A percentile compares a stretch with the other conserved stretches of the same genome.
Evolutionary conservation across 495 filamentous ascomycete species (phyloP).

Genomic region (Pseudomonodictys pantanalensis): DNA sequence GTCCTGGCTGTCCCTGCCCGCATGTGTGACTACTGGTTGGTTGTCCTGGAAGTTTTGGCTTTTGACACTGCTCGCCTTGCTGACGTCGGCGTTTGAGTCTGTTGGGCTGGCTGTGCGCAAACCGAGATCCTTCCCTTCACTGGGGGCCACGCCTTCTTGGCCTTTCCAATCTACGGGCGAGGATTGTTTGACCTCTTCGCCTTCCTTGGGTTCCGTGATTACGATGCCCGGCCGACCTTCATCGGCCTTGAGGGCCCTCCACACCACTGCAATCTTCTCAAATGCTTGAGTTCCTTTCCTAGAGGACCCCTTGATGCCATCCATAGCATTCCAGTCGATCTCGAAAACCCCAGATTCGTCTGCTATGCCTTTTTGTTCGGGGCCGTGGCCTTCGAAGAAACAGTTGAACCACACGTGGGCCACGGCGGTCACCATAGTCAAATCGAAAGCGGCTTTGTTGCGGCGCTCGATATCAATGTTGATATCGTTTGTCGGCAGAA

Average conservation of each 20-base stretch:
- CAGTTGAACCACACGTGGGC: constrained; percentile 96
- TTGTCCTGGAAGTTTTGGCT: constrained; percentile 3
- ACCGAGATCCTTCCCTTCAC: constrained; percentile 58
- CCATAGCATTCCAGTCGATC: constrained; percentile 63
- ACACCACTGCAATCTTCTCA: constrained; percentile 84
- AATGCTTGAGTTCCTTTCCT: constrained; percentile 77
- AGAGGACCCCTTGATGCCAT: constrained; percentile 74
- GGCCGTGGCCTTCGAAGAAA: constrained; percentile 81
- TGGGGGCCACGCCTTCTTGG: constrained; percentile 12
- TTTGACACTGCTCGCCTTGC: constrained; percentile 60
- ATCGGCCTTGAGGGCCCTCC: constrained; percentile 50
- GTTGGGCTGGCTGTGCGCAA: constrained; percentile 57
- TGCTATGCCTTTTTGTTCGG: constrained; percentile 59
- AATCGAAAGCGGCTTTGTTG: constrained; percentile 70
- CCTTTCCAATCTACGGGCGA: constrained; percentile 70
- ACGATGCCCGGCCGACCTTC: constrained; percentile 31
- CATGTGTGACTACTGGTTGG: constrained; percentile 22
- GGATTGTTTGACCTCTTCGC: constrained; percentile 65
- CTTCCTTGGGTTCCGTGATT: constrained; percentile 41
- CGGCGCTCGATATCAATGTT: constrained; percentile 86
- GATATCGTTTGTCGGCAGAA: constrained; percentile 76
- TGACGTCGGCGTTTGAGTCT: constrained; percentile 56
- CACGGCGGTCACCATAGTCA: constrained; percentile 86
- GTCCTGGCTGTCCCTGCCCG: constrained; percentile 23
- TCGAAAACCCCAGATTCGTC: constrained; percentile 58